phyloP scores from a whole-genome alignment of 164 flowering plant species.

The Umbellularia californica region DNA sequence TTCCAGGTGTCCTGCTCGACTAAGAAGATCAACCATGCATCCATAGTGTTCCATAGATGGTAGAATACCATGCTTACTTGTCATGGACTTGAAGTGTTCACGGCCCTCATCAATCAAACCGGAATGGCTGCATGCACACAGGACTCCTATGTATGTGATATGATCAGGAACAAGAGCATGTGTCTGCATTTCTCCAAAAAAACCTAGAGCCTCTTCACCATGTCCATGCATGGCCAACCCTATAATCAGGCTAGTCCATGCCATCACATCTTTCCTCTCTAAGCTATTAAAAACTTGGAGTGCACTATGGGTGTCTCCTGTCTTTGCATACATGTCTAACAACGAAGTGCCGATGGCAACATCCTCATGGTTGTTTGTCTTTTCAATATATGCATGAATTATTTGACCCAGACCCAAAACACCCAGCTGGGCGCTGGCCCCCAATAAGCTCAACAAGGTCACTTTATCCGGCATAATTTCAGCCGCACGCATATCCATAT shows the following conservation, averaged over 20 bases:
- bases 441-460: slow-evolving; percentile 21
- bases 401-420: slow-evolving; percentile 19
- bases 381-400: slow-evolving; percentile 21
- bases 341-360: slow-evolving; percentile 20
- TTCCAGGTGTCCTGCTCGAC: slow-evolving; percentile 22
- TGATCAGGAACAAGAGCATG: slow-evolving; percentile 20
- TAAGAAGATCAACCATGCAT: slow-evolving; percentile 30
- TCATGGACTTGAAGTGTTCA: slow-evolving; percentile 28
- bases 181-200: slow-evolving; percentile 24
- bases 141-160: slow-evolving; percentile 26
- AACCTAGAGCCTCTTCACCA: slow-evolving; percentile 18
- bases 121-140: slow-evolving; percentile 29
- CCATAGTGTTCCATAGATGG: slow-evolving; percentile 27
- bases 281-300: slow-evolving; percentile 18
- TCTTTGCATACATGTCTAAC: slow-evolving; percentile 29
- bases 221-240: slow-evolving; percentile 31
- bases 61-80: slow-evolving; percentile 13
- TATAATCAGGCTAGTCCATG: slow-evolving; percentile 33
- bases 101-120: slow-evolving; percentile 28
- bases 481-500: slow-evolving; percentile 11
- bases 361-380: slow-evolving; percentile 11
- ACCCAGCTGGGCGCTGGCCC: slow-evolving; percentile 24
- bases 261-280: slow-evolving; percentile 18
- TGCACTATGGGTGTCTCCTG: slow-evolving; percentile 24
- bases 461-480: slow-evolving; percentile 22